Conservation (phyloP, 2,329 filamentous ascomycete species). For the Aquanectria penicillioides region DNA sequence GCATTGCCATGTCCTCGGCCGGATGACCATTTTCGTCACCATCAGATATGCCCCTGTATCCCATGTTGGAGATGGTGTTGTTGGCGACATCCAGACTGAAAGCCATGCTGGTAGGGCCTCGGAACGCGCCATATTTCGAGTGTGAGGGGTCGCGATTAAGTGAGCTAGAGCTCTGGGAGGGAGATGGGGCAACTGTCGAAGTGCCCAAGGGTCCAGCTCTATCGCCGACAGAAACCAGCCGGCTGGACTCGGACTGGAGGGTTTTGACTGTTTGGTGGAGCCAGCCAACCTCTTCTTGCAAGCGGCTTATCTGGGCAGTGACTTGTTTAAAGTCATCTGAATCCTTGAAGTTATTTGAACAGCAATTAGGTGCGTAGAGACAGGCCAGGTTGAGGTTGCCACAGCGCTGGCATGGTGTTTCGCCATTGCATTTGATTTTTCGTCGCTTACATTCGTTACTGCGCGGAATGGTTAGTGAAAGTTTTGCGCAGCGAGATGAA, state of each 20-base stretch:
- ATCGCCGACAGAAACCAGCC: conserved; percentile 56
- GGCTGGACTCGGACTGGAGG: conserved; percentile 67
- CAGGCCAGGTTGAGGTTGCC: conserved; percentile 74
- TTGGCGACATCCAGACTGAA: conserved; percentile 90
- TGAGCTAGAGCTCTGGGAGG: conserved; percentile 53
- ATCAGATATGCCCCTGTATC: conserved; percentile 75
- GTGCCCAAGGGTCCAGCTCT: conserved; percentile 48
- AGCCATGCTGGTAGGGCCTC: conserved; percentile 84
- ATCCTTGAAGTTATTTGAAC: conserved; percentile 85
- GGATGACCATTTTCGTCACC: conserved; percentile 65
- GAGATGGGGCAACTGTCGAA: conserved; percentile 51
- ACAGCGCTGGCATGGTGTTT: conserved; percentile 73
- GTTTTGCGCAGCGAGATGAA: too few species aligned
- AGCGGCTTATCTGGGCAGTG: conserved; percentile 74
- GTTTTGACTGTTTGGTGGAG: conserved; percentile 78
- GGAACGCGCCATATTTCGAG: conserved; percentile 72
- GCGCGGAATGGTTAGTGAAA: conserved; percentile 8
- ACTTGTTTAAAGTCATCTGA: conserved; percentile 90
- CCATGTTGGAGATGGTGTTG: conserved; percentile 88
- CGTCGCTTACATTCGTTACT: conserved; percentile 81
- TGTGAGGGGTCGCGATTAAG: conserved; percentile 56
- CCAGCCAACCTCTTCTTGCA: conserved; percentile 86
- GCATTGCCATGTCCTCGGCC: conserved; percentile 33
- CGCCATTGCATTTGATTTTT: conserved; percentile 80
- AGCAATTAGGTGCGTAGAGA: conserved; percentile 74